Percentiles rank a stretch among this genome's conserved stretches.
phyloP scores from a whole-genome alignment of 805 yeast genomes.

The Candida caryicola region DNA sequence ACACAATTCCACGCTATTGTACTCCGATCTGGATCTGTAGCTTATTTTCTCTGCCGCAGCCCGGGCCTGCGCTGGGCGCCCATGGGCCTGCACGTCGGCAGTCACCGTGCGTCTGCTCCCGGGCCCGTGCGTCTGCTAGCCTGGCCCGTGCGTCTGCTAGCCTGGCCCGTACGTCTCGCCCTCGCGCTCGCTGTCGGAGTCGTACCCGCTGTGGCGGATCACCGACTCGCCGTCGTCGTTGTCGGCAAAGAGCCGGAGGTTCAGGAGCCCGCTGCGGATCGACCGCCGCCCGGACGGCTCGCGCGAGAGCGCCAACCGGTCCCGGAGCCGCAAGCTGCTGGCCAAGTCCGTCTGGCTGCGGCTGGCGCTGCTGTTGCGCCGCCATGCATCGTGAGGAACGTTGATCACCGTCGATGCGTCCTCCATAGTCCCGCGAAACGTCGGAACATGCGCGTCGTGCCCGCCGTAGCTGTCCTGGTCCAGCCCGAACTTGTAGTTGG shows the following conservation, averaged over 20 bases:
- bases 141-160: too few relatives aligned
- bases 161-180: too few relatives aligned
- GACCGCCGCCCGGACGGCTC: not conserved
- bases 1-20: too few relatives aligned
- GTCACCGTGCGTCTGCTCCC: too few relatives aligned
- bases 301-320: conserved; percentile 1
- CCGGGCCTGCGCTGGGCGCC: too few relatives aligned
- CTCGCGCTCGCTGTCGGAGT: conserved; percentile 8
- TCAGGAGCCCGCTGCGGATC: conserved; percentile 4
- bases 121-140: too few relatives aligned
- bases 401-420: not conserved
- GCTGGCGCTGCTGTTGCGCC: not conserved
- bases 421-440: not conserved
- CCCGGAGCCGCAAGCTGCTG: conserved; percentile 1
- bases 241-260: not conserved
- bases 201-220: conserved; percentile 8
- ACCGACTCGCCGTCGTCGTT: conserved; percentile 6
- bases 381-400: not conserved
- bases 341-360: not conserved
- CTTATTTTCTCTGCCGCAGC: too few relatives aligned
- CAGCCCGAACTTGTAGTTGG: not conserved
- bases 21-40: too few relatives aligned
- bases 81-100: too few relatives aligned
- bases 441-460: not conserved
- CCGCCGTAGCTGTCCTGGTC: not conserved